A percentile compares a stretch with the other conserved stretches of the same genome.
phyloP scores from a whole-genome alignment of 495 filamentous ascomycete species.

The Lophiostoma macrostomum region DNA sequence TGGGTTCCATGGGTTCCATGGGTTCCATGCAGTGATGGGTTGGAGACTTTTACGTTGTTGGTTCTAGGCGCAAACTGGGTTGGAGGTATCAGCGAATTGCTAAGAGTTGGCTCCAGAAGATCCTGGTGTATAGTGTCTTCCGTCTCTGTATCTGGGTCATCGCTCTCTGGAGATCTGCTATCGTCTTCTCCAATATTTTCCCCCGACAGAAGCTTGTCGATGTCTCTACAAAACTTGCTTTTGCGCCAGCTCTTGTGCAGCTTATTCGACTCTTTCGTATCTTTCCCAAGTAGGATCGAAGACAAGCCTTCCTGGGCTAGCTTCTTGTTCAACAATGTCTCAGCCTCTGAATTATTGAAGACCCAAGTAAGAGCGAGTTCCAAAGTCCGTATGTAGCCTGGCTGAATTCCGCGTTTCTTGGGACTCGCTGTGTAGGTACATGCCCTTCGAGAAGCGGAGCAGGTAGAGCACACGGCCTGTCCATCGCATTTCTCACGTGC shows the following conservation, averaged over 20 bases:
- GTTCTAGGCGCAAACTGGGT: too few species aligned
- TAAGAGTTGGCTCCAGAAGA: not conserved
- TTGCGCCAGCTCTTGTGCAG: constrained; percentile 38
- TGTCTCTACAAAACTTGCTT: constrained; percentile 32
- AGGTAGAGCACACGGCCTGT: constrained; percentile 62
- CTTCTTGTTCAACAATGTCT: constrained; percentile 34
- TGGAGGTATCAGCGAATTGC: not conserved
- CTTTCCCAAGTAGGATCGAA: constrained; percentile 26
- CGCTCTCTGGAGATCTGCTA: constrained; percentile 25
- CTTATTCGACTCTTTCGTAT: constrained; percentile 29
- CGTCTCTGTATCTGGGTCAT: constrained; percentile 25
- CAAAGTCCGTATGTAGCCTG: constrained; percentile 61
- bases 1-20: too few species aligned
- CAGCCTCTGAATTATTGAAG: constrained; percentile 38
- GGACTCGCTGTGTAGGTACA: constrained; percentile 69
- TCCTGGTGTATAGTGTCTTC: not conserved
- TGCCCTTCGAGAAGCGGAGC: constrained; percentile 53
- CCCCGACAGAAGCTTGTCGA: constrained; percentile 38
- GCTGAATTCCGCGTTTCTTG: constrained; percentile 67
- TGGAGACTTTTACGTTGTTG: too few species aligned
- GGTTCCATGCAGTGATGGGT: too few species aligned
- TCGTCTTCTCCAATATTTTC: constrained; percentile 11
- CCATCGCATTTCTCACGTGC: constrained; percentile 69
- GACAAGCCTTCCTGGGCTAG: constrained; percentile 18
- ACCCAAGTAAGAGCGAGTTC: constrained; percentile 51